Evolutionary conservation across 129 eudicot genomes (phyloP), one percentile per base, ranked within the genome.

Genomic region (Dittrichia graveolens): DNA sequence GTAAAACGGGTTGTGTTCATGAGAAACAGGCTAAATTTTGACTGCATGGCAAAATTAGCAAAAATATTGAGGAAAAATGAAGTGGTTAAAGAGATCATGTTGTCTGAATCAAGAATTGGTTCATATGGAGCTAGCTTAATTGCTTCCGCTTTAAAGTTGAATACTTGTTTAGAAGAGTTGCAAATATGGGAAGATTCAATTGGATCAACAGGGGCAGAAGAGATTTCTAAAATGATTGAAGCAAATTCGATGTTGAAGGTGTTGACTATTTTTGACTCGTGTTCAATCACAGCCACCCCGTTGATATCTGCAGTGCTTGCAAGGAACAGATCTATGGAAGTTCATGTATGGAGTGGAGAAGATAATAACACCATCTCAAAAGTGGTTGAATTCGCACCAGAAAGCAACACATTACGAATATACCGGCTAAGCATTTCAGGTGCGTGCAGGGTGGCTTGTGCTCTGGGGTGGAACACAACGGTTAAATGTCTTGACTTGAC

Each of bases 171-270:
- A 74, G 87, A 93, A 47, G 98, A 89, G 74, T 57, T 89, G 71
- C 96, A 89, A 53, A 87, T 93, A 75, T 87, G 96, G 96, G 96
- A 93, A 65, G 96, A 89, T 74, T 83, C 92, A 0, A 93, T 93
- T 16, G 95, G 96, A 40, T 83, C 91, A 3, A 87, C 87, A 55
- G 98, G 98, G 14, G 92, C 98, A 15, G 98, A 93, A 74, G 92
- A 89, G 74, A 79, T 93, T 14, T 89, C 98, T 0, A 89, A 87
- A 71, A 87, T 87, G 98, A 89, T 93, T 1, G 98, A 93, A 81
- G 87, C 81, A 5, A 93, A 93, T 61, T 77, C 95, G 7, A 79
- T 90, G 6, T 64, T 93, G 44, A 93, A 83, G 73, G 38, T 85
- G 64, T 79, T 93, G 57, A 89, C 88, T 9, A 81, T 93, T 35